Evolutionary conservation across 192 early-diverging fungal genomes (phyloP), one percentile per base, ranked within the genome.

Genomic region (Linnemannia exigua): DNA sequence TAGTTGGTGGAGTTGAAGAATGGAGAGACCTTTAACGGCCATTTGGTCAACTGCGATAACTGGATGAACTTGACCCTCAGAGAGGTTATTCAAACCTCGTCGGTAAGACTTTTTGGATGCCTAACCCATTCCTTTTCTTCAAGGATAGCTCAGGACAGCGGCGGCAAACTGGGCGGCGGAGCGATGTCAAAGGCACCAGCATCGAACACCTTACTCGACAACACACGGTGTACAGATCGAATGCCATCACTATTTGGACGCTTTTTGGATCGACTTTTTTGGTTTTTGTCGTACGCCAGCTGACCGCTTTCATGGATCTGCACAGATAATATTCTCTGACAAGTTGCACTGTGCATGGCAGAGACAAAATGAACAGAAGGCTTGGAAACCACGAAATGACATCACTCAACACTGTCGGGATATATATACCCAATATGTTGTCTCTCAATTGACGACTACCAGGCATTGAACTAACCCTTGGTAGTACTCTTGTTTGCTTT

Each of bases 21-120:
- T 87, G 98, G 98, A 84, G 98, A 99, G 87, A 97, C 98, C 36
- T 99, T 97, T 88, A 99, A 98, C 84, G 98, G 98, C 16, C 97
- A 98, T 90, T 93, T 99, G 89, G 96, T 96, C 72, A 96, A 94
- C 81, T 98, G 97, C 90, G 96, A 98, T 88, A 96, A 96, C 80
- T 99, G 96, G 93, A 99, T 99, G 98, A 99, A 99, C 89, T 90
- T 99, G 83, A 96, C 95, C 50, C 90, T 99, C 35, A 93, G 95
- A 72, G 97, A 98, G 84, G 97, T 99, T 31, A 98, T 99, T 80
- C 95, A 95, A 87, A 99, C 98, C 0, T 94, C 93, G 0, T 94
- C 96, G 46, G 93, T 94, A 94, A 80, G 89, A 77, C 22, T 54
- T 54, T 54, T 38, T 47, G 16, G 36, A 31, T 50, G 31, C 46